These are phyloP conservation scores for Isoetes engelmannii DNA, from an alignment of 83 land plant species.

Conservation along the genomic window DNA sequence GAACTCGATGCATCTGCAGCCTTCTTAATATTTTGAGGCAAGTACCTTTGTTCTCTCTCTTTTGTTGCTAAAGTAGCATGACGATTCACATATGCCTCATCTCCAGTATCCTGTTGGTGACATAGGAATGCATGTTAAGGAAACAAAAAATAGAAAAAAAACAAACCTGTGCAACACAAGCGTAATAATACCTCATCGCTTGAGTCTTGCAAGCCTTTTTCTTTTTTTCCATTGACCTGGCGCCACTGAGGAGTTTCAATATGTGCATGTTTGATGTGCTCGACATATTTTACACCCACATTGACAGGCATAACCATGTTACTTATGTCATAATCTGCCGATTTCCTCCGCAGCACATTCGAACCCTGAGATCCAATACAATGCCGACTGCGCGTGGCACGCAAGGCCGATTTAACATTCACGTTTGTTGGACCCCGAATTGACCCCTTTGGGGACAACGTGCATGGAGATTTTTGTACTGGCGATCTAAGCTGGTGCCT, in stretches of 20 bases:
- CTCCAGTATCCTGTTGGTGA: too few relatives aligned
- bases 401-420: neutral
- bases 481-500: conserved; percentile 23
- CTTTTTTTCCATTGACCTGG: conserved; percentile 8
- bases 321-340: conserved; percentile 34
- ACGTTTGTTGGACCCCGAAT: neutral
- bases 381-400: neutral
- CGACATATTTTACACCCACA: conserved; percentile 30
- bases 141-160: too few relatives aligned
- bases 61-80: too few relatives aligned
- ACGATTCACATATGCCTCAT: too few relatives aligned
- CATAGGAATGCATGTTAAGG: too few relatives aligned
- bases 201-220: neutral
- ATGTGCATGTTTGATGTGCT: conserved; percentile 22
- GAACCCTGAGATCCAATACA: neutral
- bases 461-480: neutral
- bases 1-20: too few relatives aligned
- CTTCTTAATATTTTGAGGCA: too few relatives aligned
- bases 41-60: too few relatives aligned
- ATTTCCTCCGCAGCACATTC: conserved; percentile 22
- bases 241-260: conserved; percentile 36
- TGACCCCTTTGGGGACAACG: neutral
- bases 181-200: conserved; percentile 23
- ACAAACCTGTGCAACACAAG: too few relatives aligned
- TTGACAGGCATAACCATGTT: conserved; percentile 34